A percentile compares a stretch with the other conserved stretches of the same genome.
Conservation (phyloP, 2,329 filamentous ascomycete species). For the Aspergillus ustus region DNA sequence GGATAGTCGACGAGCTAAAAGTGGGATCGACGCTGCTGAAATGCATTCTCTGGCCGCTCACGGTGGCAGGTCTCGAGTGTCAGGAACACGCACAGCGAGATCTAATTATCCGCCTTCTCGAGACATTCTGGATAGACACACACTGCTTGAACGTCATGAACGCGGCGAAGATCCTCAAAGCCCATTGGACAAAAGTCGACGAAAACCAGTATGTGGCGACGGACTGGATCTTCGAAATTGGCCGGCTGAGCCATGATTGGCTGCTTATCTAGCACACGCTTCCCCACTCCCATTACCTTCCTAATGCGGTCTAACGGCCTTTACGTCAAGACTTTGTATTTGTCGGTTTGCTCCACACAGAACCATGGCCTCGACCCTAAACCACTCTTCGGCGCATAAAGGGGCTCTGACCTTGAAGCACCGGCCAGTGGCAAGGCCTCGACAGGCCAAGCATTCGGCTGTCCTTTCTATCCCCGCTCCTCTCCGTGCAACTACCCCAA, state of each 20-base stretch:
- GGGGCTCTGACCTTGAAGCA: background rate
- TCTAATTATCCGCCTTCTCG: conserved; percentile 11
- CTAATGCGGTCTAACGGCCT: conserved; percentile 19
- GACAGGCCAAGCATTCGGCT: background rate
- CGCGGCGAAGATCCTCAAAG: conserved; percentile 24
- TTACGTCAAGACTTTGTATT: conserved; percentile 14
- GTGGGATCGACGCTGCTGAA: conserved; percentile 23
- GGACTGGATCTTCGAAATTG: conserved; percentile 18
- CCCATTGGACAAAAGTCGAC: conserved; percentile 19
- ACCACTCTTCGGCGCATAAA: background rate
- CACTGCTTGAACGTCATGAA: conserved; percentile 28
- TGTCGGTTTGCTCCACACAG: conserved; percentile 1
- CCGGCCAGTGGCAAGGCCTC: background rate
- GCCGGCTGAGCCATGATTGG: conserved; percentile 19
- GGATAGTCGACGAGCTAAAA: conserved; percentile 12
- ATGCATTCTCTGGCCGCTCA: conserved; percentile 29
- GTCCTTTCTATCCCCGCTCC: background rate
- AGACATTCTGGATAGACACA: conserved; percentile 25
- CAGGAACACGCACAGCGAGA: conserved; percentile 1
- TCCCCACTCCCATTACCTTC: conserved; percentile 32
- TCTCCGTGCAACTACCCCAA: conserved; percentile 10
- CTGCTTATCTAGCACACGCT: conserved; percentile 16
- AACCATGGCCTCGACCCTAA: background rate
- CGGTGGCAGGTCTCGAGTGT: conserved; percentile 27
- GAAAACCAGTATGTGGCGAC: background rate